A percentile compares a stretch with the other conserved stretches of the same genome.
These are phyloP conservation scores for Acanthochlamys bracteata DNA, from an alignment of 106 monocot genomes.

Conservation along the genomic window DNA sequence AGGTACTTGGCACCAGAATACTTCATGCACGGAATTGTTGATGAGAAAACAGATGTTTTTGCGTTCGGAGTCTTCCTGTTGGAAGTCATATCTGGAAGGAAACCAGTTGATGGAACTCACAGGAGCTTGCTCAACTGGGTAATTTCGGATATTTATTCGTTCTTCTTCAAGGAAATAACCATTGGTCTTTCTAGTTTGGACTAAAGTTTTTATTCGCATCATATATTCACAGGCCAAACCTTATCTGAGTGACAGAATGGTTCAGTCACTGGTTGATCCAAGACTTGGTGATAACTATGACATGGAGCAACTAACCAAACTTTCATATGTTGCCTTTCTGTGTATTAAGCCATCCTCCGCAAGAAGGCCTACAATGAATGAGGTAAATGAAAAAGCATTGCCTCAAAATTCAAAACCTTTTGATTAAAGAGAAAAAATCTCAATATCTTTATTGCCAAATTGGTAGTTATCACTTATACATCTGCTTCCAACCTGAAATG, in stretches of 20 bases:
- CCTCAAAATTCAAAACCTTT: not conserved
- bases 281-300: slow-evolving; percentile 44
- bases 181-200: too few species aligned
- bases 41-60: slow-evolving; percentile 89
- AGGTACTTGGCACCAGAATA: slow-evolving; percentile 87
- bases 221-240: slow-evolving; percentile 41
- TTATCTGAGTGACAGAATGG: slow-evolving; percentile 32
- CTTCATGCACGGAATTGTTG: slow-evolving; percentile 74
- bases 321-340: slow-evolving; percentile 52
- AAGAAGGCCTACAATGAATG: slow-evolving; percentile 68
- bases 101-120: slow-evolving; percentile 74
- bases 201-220: not conserved
- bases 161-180: not conserved
- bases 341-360: slow-evolving; percentile 47
- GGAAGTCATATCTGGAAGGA: slow-evolving; percentile 68
- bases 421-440: not conserved
- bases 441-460: too few species aligned
- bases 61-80: slow-evolving; percentile 75
- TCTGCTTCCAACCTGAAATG: too few species aligned
- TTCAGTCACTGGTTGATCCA: slow-evolving; percentile 44
- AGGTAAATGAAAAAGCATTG: slow-evolving; percentile 22
- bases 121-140: slow-evolving; percentile 71
- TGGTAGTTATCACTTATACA: too few species aligned
- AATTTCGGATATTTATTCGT: slow-evolving; percentile 2
- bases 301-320: slow-evolving; percentile 40